Conservation (phyloP, 352 stramenopile genomes). For the Phytophthora chlamydospora region DNA sequence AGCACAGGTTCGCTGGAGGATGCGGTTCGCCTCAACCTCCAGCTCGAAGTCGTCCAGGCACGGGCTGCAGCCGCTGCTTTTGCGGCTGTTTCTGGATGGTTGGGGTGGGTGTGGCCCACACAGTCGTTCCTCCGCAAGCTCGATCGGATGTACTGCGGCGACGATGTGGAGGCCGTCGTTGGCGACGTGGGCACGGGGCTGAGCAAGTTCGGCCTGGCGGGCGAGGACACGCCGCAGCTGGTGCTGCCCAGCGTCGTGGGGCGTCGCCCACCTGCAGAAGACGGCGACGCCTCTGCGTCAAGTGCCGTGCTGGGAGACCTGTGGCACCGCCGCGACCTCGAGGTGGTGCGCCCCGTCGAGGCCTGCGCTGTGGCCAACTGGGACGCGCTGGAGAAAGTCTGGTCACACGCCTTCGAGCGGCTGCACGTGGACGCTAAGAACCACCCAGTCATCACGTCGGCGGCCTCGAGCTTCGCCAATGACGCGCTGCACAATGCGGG, state of each 20-base stretch:
- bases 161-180: slow-evolving; percentile 96
- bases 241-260: slow-evolving; percentile 84
- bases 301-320: slow-evolving; percentile 57
- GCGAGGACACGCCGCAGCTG: slow-evolving; percentile 93
- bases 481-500: slow-evolving; percentile 64
- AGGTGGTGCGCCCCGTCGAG: slow-evolving; percentile 65
- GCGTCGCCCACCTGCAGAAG: slow-evolving; percentile 26
- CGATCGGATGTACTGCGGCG: slow-evolving; percentile 94
- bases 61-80: too few relatives aligned
- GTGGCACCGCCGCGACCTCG: slow-evolving; percentile 56
- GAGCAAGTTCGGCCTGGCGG: slow-evolving; percentile 95
- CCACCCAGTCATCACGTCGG: slow-evolving; percentile 81
- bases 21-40: too few relatives aligned
- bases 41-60: too few relatives aligned
- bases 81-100: too few relatives aligned
- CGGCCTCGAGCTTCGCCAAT: slow-evolving; percentile 77
- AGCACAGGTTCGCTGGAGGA: too few relatives aligned
- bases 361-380: slow-evolving; percentile 72
- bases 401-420: slow-evolving; percentile 74
- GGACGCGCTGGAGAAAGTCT: slow-evolving; percentile 89
- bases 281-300: slow-evolving; percentile 7
- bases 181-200: slow-evolving; percentile 92
- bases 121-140: too few relatives aligned
- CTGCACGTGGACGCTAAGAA: slow-evolving; percentile 70
- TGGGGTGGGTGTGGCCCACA: too few relatives aligned